Conservation (phyloP, 2,329 filamentous ascomycete genomes). For the Alternaria arbusti region DNA sequence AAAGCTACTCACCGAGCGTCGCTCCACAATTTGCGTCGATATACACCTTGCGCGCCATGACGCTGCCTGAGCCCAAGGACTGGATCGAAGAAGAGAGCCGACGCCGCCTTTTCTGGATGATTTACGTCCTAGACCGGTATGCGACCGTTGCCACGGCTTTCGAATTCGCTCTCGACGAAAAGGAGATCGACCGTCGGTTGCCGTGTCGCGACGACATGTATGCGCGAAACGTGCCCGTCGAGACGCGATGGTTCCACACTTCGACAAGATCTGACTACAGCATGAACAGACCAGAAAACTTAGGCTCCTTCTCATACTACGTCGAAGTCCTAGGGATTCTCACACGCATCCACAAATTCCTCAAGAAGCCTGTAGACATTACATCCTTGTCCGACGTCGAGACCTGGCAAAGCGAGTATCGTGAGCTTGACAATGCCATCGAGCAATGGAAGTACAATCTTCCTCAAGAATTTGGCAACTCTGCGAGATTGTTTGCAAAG, state of each 20-base stretch:
- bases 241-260: constrained; percentile 78
- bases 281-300: constrained; percentile 75
- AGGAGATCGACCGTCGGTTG: constrained; percentile 84
- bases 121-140: constrained; percentile 88
- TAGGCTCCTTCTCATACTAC: constrained; percentile 88
- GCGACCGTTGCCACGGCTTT: constrained; percentile 91
- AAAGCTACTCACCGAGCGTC: constrained; percentile 78
- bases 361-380: constrained; percentile 90
- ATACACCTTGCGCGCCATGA: constrained; percentile 84
- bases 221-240: constrained; percentile 80
- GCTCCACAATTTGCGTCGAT: constrained; percentile 84
- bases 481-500: constrained; percentile 72
- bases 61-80: constrained; percentile 79
- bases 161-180: constrained; percentile 87
- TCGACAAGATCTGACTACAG: constrained; percentile 63
- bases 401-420: constrained; percentile 86
- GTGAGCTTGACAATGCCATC: constrained; percentile 80
- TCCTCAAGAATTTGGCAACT: constrained; percentile 83
- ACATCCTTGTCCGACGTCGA: constrained; percentile 83
- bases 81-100: constrained; percentile 91
- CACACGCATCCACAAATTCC: constrained; percentile 84
- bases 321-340: constrained; percentile 88
- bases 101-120: constrained; percentile 89
- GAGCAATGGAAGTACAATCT: constrained; percentile 84
- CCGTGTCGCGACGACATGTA: constrained; percentile 89